Evolutionary conservation across 2,329 filamentous ascomycete genomes (phyloP).

Genomic region (Fusarium foetens): DNA sequence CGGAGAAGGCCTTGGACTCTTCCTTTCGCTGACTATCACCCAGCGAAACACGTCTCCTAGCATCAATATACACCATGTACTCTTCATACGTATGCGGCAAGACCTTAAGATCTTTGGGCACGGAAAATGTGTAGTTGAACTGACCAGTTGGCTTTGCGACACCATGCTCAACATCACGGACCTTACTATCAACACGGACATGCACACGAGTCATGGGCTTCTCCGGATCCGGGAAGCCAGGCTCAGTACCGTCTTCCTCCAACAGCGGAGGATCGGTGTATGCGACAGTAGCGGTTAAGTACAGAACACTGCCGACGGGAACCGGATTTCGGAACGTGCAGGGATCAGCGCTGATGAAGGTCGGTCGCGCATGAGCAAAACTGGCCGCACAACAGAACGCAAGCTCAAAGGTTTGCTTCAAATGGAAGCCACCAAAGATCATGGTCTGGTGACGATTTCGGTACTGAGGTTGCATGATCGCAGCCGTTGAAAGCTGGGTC

Average conservation of each 20-base stretch:
- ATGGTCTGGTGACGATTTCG: conserved; percentile 46
- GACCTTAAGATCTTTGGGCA: conserved; percentile 44
- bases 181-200: conserved; percentile 47
- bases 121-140: conserved; percentile 48
- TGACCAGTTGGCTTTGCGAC: conserved; percentile 45
- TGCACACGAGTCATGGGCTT: conserved; percentile 45
- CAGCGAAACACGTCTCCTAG: conserved; percentile 41
- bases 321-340: conserved; percentile 47
- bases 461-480: conserved; percentile 47
- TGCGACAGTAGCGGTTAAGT: conserved; percentile 44
- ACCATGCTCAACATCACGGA: conserved; percentile 47
- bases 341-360: conserved; percentile 46
- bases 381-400: conserved; percentile 47
- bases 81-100: conserved; percentile 46
- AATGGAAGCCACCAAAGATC: conserved; percentile 47
- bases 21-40: conserved; percentile 37
- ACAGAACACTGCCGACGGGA: conserved; percentile 45
- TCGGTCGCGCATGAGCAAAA: conserved; percentile 47
- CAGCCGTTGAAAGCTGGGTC: conserved; percentile 42
- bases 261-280: conserved; percentile 46
- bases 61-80: conserved; percentile 48
- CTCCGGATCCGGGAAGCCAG: conserved; percentile 28
- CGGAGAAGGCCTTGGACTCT: conserved; percentile 8
- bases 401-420: conserved; percentile 48
- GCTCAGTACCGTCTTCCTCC: conserved; percentile 44